Conservation (phyloP, 441 rosid genomes). For the Theobroma grandiflorum region DNA sequence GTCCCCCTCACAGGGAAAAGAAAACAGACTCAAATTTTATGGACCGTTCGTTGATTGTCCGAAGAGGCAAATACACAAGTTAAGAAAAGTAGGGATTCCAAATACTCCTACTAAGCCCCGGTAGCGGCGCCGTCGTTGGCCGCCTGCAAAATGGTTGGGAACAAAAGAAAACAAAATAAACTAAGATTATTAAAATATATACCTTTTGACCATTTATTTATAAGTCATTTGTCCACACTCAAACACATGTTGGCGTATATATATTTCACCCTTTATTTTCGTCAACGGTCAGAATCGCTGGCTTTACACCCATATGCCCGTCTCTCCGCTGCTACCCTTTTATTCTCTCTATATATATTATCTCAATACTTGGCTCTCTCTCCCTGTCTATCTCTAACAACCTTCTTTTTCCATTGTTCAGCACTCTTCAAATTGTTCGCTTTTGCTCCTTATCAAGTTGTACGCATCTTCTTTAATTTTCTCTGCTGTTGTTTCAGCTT, state of each 20-base stretch:
- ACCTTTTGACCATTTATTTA: not conserved
- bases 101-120: not conserved
- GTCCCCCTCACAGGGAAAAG: too few species aligned
- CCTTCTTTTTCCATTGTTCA: not conserved
- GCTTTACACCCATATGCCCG: constrained; percentile 33
- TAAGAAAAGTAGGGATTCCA: too few species aligned
- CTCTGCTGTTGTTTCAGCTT: not conserved
- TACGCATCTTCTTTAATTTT: not conserved
- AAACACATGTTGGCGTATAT: not conserved
- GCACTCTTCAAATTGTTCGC: not conserved
- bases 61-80: too few species aligned
- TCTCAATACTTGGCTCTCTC: not conserved
- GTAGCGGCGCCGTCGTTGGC: not conserved
- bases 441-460: not conserved
- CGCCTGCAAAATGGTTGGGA: not conserved
- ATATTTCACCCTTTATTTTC: constrained; percentile 6
- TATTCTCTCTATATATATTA: constrained; percentile 21
- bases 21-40: too few species aligned
- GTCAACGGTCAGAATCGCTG: constrained; percentile 81
- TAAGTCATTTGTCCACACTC: not conserved
- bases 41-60: too few species aligned
- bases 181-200: not conserved
- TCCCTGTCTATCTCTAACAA: not conserved
- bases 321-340: not conserved
- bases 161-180: not conserved